Base-by-base conservation (phyloP, 768 basidiomycete genomes). In the Leucocoprinus birnbaumii region DNA sequence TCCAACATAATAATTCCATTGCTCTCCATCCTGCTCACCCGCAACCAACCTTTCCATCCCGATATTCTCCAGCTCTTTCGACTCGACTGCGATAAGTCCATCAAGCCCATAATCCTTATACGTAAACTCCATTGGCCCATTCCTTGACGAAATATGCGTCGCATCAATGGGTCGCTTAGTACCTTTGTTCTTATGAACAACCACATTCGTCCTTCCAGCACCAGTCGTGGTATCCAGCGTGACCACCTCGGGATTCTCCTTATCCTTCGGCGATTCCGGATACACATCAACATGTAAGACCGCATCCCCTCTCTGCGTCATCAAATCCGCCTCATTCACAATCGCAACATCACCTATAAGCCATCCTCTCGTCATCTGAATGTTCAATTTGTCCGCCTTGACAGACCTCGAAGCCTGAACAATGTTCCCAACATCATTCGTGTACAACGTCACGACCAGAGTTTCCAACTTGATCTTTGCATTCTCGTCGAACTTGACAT, bases 321-420 rank as follows among this genome's bases (percentile, higher is more conserved):
- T 67, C 58, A 85, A 66, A 18, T 63, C 59, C 2, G 77, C 72
- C 53, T 64, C 65, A 26, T 75, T 67, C 18, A 73, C 69, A 59
- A 80, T 67, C n/a, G 77, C 65, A 40, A 76, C 74, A 49, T 80
- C 80, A 22, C 85, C 83, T n/a, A 82, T 80, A 47, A 85, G 76
- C 77, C 80, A 85, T 21, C 83, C 85, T 40, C 77, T 68, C 59
- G 65, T 74, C 3, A 80, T 67, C 61, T 82, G 79, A 26, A 83
- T 66, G n/a, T 63, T 56, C 56, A 77, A 58, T 13, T 67, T 58
- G 34, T 73, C 65, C 4, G 80, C 71, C 42, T 65, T 72, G 46
- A 85, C 59, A 53, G 70, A 67, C 26, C 69, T 61, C 57, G 68
- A 67, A 3, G 80, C 73, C 16, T 80, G 66, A 44, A 85, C 73